Evolutionary conservation across 2,329 filamentous ascomycete species (phyloP), one percentile per base, ranked within the genome.

Genomic region (Zymoseptoria ardabiliae): DNA sequence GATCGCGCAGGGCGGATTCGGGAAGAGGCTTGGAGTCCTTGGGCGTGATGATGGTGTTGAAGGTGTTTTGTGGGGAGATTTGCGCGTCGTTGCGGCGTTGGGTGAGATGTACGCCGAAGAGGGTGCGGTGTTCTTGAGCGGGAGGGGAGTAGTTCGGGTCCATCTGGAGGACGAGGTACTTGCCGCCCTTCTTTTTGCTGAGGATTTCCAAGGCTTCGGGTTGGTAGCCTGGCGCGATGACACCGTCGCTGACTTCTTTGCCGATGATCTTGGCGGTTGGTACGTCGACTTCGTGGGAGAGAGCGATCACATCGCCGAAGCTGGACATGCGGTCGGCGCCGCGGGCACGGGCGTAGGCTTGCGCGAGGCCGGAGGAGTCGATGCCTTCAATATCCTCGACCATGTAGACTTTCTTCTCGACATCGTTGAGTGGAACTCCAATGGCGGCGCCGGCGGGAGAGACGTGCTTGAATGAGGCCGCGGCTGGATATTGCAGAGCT

Each of bases 391-490:
- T 95, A 72, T 97, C 94, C 71, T 96, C 90, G 60, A 99, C 94
- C 82, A 99, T 97, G 82, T 96, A 99, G 58, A 97, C 94, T 79
- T 96, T 95, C 77, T 90, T 88, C 83, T 99, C 94, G 56, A 90
- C 89, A 49, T 89, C 85, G 65, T 81, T 90, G 65, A 99, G 83
- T 21, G 91, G 90, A 6, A 94, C 86, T 66, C 92, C 94, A 70
- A 99, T 94, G 66, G 94, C 93, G 60, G 93, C 94, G 71, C 94
- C 94, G 50, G 94, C 94, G 20, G 94, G 94, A 9, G 94, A 99
- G 63, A 97, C 94, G 75, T 99, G 94, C 85, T 97, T 99, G 86
- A 99, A 99, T 74, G 91, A 96, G 64, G 94, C 93, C 28, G 94
- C 94, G 57, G 94, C 94, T 35, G 94, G 90, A 75, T 88, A 87